Conservation (phyloP, 2,329 filamentous ascomycete genomes). For the Penicillium crustosum region DNA sequence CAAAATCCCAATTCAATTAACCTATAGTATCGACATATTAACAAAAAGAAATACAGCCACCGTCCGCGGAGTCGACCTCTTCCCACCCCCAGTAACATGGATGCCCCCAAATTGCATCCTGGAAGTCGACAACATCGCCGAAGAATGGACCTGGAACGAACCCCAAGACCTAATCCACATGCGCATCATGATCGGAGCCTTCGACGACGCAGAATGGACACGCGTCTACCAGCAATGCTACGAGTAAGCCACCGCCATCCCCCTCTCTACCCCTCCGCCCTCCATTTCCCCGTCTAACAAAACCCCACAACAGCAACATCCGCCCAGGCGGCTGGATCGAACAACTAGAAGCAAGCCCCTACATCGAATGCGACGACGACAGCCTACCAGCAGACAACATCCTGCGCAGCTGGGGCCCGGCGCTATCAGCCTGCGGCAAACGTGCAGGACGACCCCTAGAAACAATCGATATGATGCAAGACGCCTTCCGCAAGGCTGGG, state of each 20-base stretch:
- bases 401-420: constrained; percentile 16
- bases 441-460: constrained; percentile 25
- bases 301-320: constrained; percentile 12
- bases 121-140: constrained; percentile 28
- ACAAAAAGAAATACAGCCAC: constrained; percentile 7
- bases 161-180: constrained; percentile 29
- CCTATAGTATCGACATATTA: too few relatives aligned
- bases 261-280: too few relatives aligned
- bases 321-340: constrained; percentile 25
- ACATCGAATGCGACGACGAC: constrained; percentile 19
- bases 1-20: background rate
- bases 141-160: constrained; percentile 26
- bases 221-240: constrained; percentile 23
- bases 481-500: constrained; percentile 25
- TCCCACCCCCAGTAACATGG: constrained; percentile 26
- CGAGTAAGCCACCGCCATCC: constrained; percentile 15
- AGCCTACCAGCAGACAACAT: constrained; percentile 18
- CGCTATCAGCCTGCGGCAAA: constrained; percentile 20
- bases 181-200: constrained; percentile 21
- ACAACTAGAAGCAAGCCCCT: constrained; percentile 21
- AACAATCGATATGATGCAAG: constrained; percentile 26
- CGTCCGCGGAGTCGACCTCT: constrained; percentile 28
- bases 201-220: constrained; percentile 16
- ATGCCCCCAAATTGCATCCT: constrained; percentile 31
- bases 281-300: background rate